These are phyloP conservation scores for Cyberlindnera meyerae DNA, from an alignment of 805 yeast species.

Conservation along the genomic window DNA sequence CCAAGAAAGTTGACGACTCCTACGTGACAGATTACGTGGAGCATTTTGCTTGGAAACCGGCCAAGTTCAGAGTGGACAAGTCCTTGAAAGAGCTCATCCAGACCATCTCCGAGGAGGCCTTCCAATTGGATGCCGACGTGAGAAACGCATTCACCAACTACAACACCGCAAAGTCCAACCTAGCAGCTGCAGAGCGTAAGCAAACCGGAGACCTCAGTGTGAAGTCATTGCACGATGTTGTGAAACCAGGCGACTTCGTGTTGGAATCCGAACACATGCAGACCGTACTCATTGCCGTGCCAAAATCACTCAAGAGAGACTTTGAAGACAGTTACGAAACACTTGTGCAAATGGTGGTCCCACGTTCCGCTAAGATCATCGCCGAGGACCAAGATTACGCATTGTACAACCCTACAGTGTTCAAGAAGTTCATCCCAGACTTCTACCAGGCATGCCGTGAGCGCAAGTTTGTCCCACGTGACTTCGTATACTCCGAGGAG, in stretches of 20 bases:
- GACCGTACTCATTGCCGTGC: slow-evolving; percentile 86
- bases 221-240: slow-evolving; percentile 84
- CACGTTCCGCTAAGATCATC: slow-evolving; percentile 75
- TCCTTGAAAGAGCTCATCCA: slow-evolving; percentile 72
- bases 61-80: slow-evolving; percentile 81
- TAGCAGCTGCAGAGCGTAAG: slow-evolving; percentile 86
- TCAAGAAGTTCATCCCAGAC: slow-evolving; percentile 72
- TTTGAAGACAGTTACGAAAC: slow-evolving; percentile 74
- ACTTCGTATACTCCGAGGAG: slow-evolving; percentile 81
- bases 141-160: slow-evolving; percentile 69
- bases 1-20: slow-evolving; percentile 48
- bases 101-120: slow-evolving; percentile 68
- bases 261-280: slow-evolving; percentile 80
- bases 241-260: slow-evolving; percentile 77
- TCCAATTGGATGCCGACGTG: slow-evolving; percentile 81
- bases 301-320: slow-evolving; percentile 53
- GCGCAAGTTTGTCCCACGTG: slow-evolving; percentile 87
- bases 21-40: slow-evolving; percentile 63
- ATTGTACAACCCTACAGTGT: slow-evolving; percentile 75
- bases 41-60: slow-evolving; percentile 80
- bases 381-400: slow-evolving; percentile 68
- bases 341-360: slow-evolving; percentile 77
- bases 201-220: slow-evolving; percentile 91
- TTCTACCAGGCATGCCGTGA: slow-evolving; percentile 74
- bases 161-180: slow-evolving; percentile 75